Evolutionary conservation across 2,329 filamentous ascomycete species (phyloP).

Genomic region (Diplocarpon mali): DNA sequence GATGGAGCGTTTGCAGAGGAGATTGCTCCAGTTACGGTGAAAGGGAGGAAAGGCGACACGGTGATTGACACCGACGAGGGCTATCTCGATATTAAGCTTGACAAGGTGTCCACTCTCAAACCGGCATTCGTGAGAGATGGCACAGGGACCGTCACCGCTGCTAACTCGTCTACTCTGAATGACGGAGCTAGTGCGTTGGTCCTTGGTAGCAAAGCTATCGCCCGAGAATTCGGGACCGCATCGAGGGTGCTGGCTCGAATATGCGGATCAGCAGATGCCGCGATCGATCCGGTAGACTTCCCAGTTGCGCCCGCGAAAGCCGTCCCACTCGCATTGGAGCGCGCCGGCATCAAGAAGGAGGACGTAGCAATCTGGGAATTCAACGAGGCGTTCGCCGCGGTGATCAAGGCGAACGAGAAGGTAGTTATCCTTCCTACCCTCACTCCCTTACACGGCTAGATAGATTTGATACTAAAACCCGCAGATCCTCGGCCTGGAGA

Average conservation of each 20-base stretch:
- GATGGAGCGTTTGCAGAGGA: slow-evolving; percentile 76
- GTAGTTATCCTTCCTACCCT: slow-evolving; percentile 30
- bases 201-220: slow-evolving; percentile 68
- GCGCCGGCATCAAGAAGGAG: slow-evolving; percentile 82
- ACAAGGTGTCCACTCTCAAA: slow-evolving; percentile 78
- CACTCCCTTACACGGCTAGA: background rate
- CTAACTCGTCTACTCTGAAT: slow-evolving; percentile 88
- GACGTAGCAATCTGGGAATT: slow-evolving; percentile 96
- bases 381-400: slow-evolving; percentile 94
- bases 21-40: slow-evolving; percentile 77
- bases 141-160: slow-evolving; percentile 83
- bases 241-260: slow-evolving; percentile 83
- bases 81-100: slow-evolving; percentile 74
- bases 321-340: slow-evolving; percentile 77
- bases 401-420: slow-evolving; percentile 91
- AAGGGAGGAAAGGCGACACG: slow-evolving; percentile 71
- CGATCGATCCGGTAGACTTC: slow-evolving; percentile 86
- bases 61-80: slow-evolving; percentile 79
- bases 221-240: slow-evolving; percentile 64
- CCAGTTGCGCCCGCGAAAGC: slow-evolving; percentile 86
- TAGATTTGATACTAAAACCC: background rate
- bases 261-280: slow-evolving; percentile 77
- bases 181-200: slow-evolving; percentile 90
- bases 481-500: slow-evolving; percentile 53
- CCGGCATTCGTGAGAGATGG: slow-evolving; percentile 83